Evolutionary conservation across 768 basidiomycete genomes (phyloP).

Genomic region (Boletus barrowsii): DNA sequence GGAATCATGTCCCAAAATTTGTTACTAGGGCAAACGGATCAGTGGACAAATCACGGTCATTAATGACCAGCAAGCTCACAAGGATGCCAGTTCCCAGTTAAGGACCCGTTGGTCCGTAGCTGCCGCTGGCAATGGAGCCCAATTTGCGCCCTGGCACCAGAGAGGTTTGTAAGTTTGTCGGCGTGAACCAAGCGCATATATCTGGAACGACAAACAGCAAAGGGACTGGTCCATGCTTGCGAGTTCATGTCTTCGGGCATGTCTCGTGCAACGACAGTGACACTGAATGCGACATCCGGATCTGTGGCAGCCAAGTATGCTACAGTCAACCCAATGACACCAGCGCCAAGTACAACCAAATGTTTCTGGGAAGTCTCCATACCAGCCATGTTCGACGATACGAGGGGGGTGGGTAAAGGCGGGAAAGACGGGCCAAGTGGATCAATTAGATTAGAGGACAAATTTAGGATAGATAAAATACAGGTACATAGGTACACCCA

Average conservation of each 20-base stretch:
- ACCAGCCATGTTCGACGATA: slow-evolving; percentile 11
- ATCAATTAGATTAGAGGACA: neutral
- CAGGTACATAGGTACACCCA: neutral
- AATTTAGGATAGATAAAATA: neutral
- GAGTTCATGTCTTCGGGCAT: slow-evolving; percentile 38
- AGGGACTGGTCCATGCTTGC: slow-evolving; percentile 49
- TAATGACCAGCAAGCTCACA: slow-evolving; percentile 30
- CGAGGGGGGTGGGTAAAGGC: neutral
- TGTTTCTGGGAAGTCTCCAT: slow-evolving; percentile 5
- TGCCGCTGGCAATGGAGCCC: slow-evolving; percentile 42
- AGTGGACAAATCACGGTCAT: neutral
- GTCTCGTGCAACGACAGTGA: slow-evolving; percentile 36
- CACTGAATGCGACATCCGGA: slow-evolving; percentile 10
- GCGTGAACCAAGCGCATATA: neutral
- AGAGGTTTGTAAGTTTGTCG: neutral
- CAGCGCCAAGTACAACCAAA: slow-evolving; percentile 37
- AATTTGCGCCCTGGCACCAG: slow-evolving; percentile 41
- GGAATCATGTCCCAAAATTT: slow-evolving; percentile 49
- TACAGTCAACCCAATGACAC: slow-evolving; percentile 38
- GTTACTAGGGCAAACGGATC: slow-evolving; percentile 29
- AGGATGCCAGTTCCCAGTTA: slow-evolving; percentile 40
- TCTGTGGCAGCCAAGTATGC: slow-evolving; percentile 33
- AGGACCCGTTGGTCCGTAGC: slow-evolving; percentile 31
- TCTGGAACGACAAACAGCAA: slow-evolving; percentile 37
- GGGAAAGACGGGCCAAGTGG: neutral